A percentile compares a stretch with the other conserved stretches of the same genome.
phyloP scores from a whole-genome alignment of 2,329 filamentous ascomycete species.

The Neonectria sp. region DNA sequence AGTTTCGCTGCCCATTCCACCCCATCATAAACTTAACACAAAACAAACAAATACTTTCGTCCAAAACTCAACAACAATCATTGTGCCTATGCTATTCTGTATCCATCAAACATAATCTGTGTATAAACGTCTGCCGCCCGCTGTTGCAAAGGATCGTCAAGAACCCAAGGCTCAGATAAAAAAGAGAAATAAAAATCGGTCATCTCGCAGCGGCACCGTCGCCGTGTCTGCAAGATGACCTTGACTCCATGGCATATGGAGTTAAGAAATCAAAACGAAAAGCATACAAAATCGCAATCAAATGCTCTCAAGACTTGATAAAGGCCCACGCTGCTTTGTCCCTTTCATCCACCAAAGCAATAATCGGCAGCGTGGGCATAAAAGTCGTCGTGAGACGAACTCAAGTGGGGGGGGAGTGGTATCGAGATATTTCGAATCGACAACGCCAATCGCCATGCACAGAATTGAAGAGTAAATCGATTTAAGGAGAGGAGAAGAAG shows the following conservation, averaged over 20 bases:
- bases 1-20: conserved; percentile 6
- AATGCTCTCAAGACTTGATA: conserved; percentile 17
- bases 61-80: conserved; percentile 27
- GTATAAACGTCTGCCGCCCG: conserved; percentile 25
- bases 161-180: conserved; percentile 30
- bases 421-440: conserved; percentile 41
- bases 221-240: conserved; percentile 16
- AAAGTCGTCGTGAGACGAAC: conserved; percentile 29
- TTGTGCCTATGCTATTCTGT: conserved; percentile 28
- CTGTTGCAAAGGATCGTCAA: conserved; percentile 29
- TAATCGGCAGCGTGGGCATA: conserved; percentile 28
- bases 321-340: conserved; percentile 21
- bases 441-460: conserved; percentile 60
- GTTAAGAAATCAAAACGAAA: conserved; percentile 30
- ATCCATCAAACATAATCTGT: conserved; percentile 45
- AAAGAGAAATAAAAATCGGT: conserved; percentile 36
- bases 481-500: conserved; percentile 41
- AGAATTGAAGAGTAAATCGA: conserved; percentile 41
- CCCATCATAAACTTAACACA: conserved; percentile 28
- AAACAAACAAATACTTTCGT: conserved; percentile 9
- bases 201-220: conserved; percentile 12
- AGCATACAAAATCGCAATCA: conserved; percentile 29
- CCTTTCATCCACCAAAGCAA: conserved; percentile 16
- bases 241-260: conserved; percentile 18
- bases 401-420: conserved; percentile 32